Percentiles rank a stretch among this genome's conserved stretches.
Conservation (phyloP, 345 rosid species). For the Kandelia obovata region DNA sequence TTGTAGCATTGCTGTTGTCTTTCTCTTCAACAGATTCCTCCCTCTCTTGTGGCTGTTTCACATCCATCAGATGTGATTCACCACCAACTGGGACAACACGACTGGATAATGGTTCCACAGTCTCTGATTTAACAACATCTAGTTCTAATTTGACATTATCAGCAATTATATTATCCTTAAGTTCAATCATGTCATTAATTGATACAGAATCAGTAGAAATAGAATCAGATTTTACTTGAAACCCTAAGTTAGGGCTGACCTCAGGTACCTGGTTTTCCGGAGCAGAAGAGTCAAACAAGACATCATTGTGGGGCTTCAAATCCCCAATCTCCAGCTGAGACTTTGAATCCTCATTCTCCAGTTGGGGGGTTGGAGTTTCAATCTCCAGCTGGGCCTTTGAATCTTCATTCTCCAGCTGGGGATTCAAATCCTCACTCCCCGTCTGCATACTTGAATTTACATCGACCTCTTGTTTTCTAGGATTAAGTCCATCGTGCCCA, state of each 20-base stretch:
- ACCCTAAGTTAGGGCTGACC: slow-evolving; percentile 94
- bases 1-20: slow-evolving; percentile 58
- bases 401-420: slow-evolving; percentile 23
- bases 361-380: slow-evolving; percentile 30
- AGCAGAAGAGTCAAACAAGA: slow-evolving; percentile 52
- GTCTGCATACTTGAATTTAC: slow-evolving; percentile 6
- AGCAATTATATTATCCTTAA: slow-evolving; percentile 93
- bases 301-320: slow-evolving; percentile 47
- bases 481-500: slow-evolving; percentile 33
- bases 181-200: slow-evolving; percentile 91
- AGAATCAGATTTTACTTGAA: slow-evolving; percentile 98
- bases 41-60: slow-evolving; percentile 70
- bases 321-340: slow-evolving; percentile 38
- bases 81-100: slow-evolving; percentile 54
- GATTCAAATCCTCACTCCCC: slow-evolving; percentile 1
- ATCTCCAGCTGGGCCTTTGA: slow-evolving; percentile 27
- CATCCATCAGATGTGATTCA: slow-evolving; percentile 87
- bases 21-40: slow-evolving; percentile 58
- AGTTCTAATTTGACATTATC: slow-evolving; percentile 95
- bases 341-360: slow-evolving; percentile 40
- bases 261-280: slow-evolving; percentile 92
- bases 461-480: slow-evolving; percentile 23
- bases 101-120: slow-evolving; percentile 75
- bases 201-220: slow-evolving; percentile 97
- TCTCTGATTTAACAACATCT: slow-evolving; percentile 81